These are phyloP conservation scores for Taphrina deformans DNA, from an alignment of 1,139 yeast genomes.

Conservation along the genomic window DNA sequence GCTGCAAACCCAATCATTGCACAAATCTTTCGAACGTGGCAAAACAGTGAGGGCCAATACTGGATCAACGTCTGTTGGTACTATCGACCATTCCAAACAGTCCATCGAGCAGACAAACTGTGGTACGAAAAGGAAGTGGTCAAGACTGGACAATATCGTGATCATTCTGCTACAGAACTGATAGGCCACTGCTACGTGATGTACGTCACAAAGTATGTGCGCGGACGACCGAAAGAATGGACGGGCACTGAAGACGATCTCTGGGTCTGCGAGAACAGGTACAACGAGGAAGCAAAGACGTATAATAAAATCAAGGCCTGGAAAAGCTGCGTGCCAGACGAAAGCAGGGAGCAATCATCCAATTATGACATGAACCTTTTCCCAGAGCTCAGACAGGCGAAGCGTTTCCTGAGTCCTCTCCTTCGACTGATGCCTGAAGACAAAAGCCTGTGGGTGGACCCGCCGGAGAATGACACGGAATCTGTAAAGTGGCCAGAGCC, in stretches of 20 bases:
- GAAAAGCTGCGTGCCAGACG: constrained; percentile 98
- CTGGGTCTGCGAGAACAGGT: constrained; percentile 91
- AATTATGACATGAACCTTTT: constrained; percentile 69
- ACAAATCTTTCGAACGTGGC: constrained; percentile 91
- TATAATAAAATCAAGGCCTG: constrained; percentile 95
- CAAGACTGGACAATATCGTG: constrained; percentile 95
- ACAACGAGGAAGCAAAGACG: constrained; percentile 83
- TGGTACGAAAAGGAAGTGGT: constrained; percentile 93
- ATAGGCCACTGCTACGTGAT: constrained; percentile 93
- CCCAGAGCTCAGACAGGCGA: constrained; percentile 53
- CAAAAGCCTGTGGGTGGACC: constrained; percentile 50
- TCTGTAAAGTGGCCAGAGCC: not conserved
- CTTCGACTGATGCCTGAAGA: constrained; percentile 71
- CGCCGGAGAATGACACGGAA: constrained; percentile 43
- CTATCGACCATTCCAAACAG: constrained; percentile 95
- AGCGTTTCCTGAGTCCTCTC: constrained; percentile 80
- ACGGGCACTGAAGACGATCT: constrained; percentile 66
- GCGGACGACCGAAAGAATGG: constrained; percentile 72
- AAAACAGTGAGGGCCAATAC: constrained; percentile 70
- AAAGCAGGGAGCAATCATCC: constrained; percentile 70
- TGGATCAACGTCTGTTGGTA: constrained; percentile 98
- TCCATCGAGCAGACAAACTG: constrained; percentile 82
- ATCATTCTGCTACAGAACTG: constrained; percentile 83
- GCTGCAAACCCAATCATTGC: constrained; percentile 87
- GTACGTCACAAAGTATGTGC: constrained; percentile 88